Conservation (phyloP, 257 asterid species). For the Sherardia arvensis region DNA sequence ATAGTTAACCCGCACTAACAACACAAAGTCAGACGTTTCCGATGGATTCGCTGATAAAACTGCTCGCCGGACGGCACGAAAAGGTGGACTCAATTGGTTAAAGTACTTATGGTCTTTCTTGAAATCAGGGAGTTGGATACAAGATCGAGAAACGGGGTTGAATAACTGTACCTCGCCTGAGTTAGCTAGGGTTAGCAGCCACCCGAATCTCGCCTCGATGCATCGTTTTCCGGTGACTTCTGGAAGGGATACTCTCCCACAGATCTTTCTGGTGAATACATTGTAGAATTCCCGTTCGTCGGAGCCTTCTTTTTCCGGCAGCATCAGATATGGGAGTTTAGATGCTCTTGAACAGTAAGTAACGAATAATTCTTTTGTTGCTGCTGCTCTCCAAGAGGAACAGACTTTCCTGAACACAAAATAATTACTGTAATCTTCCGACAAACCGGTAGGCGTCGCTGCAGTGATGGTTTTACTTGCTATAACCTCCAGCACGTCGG, state of each 20-base stretch:
- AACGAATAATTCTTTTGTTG: background rate
- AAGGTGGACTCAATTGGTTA: background rate
- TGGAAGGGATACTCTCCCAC: background rate
- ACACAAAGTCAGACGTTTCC: background rate
- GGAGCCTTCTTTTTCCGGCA: background rate
- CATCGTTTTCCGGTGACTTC: background rate
- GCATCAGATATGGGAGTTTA: background rate
- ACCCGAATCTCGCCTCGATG: background rate
- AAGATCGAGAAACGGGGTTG: background rate
- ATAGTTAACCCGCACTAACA: background rate
- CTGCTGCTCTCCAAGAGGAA: background rate
- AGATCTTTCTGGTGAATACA: background rate
- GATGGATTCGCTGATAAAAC: conserved; percentile 2
- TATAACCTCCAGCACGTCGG: no score
- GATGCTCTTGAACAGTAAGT: background rate
- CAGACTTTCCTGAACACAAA: background rate
- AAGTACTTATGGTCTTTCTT: background rate
- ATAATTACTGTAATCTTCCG: background rate
- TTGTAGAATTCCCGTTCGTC: background rate
- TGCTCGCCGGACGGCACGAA: background rate
- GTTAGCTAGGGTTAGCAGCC: background rate
- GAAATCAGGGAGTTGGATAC: background rate
- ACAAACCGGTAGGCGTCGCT: no score
- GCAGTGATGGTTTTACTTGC: no score
- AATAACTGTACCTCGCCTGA: background rate